These are phyloP conservation scores for Penicillium waksmanii DNA, from an alignment of 495 filamentous ascomycete genomes.

Conservation along the genomic window DNA sequence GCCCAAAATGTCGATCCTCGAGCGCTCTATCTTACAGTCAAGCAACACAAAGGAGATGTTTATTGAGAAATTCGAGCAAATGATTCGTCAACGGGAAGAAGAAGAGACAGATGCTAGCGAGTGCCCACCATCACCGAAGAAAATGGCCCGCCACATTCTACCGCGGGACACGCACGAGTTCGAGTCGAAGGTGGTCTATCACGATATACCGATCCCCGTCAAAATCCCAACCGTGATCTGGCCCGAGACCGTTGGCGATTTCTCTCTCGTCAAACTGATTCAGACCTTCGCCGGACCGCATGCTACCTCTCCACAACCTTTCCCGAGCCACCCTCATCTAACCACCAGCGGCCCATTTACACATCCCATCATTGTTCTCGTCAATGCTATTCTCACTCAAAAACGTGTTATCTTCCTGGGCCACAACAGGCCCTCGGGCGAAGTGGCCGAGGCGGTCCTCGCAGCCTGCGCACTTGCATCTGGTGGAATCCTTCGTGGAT, in stretches of 20 bases:
- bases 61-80: slow-evolving; percentile 94
- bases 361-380: slow-evolving; percentile 57
- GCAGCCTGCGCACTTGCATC: slow-evolving; percentile 92
- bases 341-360: slow-evolving; percentile 82
- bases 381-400: slow-evolving; percentile 80
- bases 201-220: slow-evolving; percentile 93
- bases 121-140: slow-evolving; percentile 53
- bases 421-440: slow-evolving; percentile 89
- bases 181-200: slow-evolving; percentile 91
- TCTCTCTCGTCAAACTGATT: slow-evolving; percentile 95
- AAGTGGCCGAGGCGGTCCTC: slow-evolving; percentile 93
- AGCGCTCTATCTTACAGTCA: slow-evolving; percentile 82
- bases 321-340: slow-evolving; percentile 85
- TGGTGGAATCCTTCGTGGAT: slow-evolving; percentile 91
- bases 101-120: slow-evolving; percentile 46
- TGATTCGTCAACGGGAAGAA: slow-evolving; percentile 72
- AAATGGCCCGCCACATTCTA: slow-evolving; percentile 58
- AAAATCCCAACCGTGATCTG: slow-evolving; percentile 91
- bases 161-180: slow-evolving; percentile 97
- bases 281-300: slow-evolving; percentile 87
- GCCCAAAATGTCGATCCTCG: slow-evolving; percentile 81
- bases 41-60: slow-evolving; percentile 96
- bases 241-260: slow-evolving; percentile 96
- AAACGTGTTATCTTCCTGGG: slow-evolving; percentile 96
- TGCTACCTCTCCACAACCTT: slow-evolving; percentile 78